Percentiles rank a stretch among this genome's conserved stretches.
Evolutionary conservation across 164 flowering plant species (phyloP).

Genomic region (Nymphaea thermarum): DNA sequence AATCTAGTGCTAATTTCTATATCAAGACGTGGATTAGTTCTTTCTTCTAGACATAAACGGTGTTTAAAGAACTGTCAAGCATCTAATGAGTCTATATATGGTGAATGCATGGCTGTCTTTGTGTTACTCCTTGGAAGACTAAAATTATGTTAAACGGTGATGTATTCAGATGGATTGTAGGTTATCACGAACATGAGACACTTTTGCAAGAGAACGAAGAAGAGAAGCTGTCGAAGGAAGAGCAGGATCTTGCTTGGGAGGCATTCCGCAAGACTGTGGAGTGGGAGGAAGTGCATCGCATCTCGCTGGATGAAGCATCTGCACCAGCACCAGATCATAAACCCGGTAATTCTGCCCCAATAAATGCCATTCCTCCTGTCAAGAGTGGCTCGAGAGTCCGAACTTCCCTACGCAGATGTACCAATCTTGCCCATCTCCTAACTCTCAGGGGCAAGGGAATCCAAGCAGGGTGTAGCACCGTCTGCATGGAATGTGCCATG

Average conservation of each 20-base stretch:
- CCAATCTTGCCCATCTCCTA: conserved; percentile 65
- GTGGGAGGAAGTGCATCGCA: conserved; percentile 77
- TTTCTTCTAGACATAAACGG: too few species aligned
- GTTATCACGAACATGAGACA: conserved; percentile 93
- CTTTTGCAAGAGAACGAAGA: conserved; percentile 97
- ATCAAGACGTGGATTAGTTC: too few species aligned
- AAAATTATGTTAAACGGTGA: not conserved
- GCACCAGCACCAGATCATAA: conserved; percentile 15
- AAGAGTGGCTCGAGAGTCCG: conserved; percentile 20
- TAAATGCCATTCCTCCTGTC: conserved; percentile 8
- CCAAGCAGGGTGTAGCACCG: conserved; percentile 56
- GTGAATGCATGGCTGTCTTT: too few species aligned
- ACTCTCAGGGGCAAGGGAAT: conserved; percentile 80
- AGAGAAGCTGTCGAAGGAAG: conserved; percentile 89
- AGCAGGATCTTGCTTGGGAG: conserved; percentile 99
- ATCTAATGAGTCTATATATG: too few species aligned
- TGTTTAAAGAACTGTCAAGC: too few species aligned
- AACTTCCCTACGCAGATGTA: conserved; percentile 44
- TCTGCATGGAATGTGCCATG: conserved; percentile 84
- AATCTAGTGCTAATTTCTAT: too few species aligned
- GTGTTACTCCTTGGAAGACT: too few species aligned
- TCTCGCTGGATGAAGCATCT: conserved; percentile 26
- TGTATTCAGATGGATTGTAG: conserved; percentile 70
- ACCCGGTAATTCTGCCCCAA: conserved; percentile 14
- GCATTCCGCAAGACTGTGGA: conserved; percentile 44